Evolutionary conservation across 2,329 filamentous ascomycete species (phyloP).

Genomic region (Cryphonectria naterciae): DNA sequence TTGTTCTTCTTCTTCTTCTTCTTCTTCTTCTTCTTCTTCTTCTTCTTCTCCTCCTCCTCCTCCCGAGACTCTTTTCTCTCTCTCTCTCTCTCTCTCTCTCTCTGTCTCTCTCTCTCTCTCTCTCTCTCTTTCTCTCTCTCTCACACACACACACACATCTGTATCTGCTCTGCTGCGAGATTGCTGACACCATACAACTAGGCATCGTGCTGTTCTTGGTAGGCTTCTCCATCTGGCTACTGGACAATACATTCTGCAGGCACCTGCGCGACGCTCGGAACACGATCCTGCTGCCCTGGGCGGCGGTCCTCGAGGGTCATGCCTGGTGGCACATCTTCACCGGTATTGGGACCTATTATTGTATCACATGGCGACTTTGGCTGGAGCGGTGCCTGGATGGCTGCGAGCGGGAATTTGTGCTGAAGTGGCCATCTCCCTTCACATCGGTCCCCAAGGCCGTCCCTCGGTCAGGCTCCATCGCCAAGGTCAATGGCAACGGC

Average conservation of each 20-base stretch:
- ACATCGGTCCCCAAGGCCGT: constrained; percentile 56
- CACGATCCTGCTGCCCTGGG: constrained; percentile 76
- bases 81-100: too few relatives aligned
- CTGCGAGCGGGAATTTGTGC: constrained; percentile 70
- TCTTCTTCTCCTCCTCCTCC: not conserved
- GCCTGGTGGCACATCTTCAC: constrained; percentile 78
- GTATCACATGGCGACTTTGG: constrained; percentile 85
- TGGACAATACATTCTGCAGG: constrained; percentile 78
- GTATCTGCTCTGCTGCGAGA: not conserved
- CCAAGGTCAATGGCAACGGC: not conserved
- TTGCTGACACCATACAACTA: constrained; percentile 29
- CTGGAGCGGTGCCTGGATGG: constrained; percentile 76
- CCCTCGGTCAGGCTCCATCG: constrained; percentile 28
- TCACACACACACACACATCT: not conserved
- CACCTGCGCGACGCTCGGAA: constrained; percentile 68
- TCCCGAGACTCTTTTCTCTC: not conserved
- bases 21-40: too few relatives aligned
- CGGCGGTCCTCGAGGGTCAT: constrained; percentile 66
- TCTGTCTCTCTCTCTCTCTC: too few relatives aligned
- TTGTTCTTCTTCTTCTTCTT: too few relatives aligned
- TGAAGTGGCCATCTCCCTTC: constrained; percentile 69
- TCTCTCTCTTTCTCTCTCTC: too few relatives aligned
- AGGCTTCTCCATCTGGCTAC: constrained; percentile 76
- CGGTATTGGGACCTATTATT: constrained; percentile 80
- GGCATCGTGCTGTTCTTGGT: constrained; percentile 73